Evolutionary conservation across 2,329 filamentous ascomycete species (phyloP), one percentile per base, ranked within the genome.

Genomic region (Mycocentrospora acerina): DNA sequence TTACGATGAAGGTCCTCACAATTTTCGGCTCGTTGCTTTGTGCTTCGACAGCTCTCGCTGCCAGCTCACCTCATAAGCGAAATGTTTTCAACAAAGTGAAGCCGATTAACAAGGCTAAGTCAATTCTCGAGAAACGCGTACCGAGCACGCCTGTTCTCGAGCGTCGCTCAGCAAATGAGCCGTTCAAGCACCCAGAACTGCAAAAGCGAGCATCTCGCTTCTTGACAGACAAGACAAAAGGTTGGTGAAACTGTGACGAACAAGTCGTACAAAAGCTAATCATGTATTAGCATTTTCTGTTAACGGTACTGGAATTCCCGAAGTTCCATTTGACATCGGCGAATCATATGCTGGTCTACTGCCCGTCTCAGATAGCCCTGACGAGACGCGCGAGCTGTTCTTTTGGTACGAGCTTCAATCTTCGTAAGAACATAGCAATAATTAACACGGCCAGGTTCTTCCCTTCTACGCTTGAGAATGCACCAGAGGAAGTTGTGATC

Each of bases 281-380:
- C 24, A 7, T 13, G 2, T n/a, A 7, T 6, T 44, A 83, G 80
- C 75, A 48, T 86, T 82, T 45, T 76, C 74, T 15, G 80, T 87
- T 27, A 78, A 88, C 51, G 81, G 85, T 3, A 75, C 72, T 2
- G 71, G 65, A 1, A 78, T 89, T 32, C 86, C 86, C 0, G 82
- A 87, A 13, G 81, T 89, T 1, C 59, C 76, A 17, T 90, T 86
- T 44, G 84, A 89, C 45, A 69, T 87, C 36, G 76, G 77, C 15
- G 81, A 85, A 63, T 81, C 77, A 0, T 85, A 84, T 49, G 77
- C 81, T n/a, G 82, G 82, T 13, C 60, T 78, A 13, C 60, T 85
- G 18, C 80, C 82, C 5, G 79, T 85, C 35, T 75, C 73, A 2
- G 65, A 69, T 25, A 57, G 71, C 12, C 61, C 70, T 0, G 59